phyloP scores from a whole-genome alignment of 768 basidiomycete species.

The Leccinum variicolor region DNA sequence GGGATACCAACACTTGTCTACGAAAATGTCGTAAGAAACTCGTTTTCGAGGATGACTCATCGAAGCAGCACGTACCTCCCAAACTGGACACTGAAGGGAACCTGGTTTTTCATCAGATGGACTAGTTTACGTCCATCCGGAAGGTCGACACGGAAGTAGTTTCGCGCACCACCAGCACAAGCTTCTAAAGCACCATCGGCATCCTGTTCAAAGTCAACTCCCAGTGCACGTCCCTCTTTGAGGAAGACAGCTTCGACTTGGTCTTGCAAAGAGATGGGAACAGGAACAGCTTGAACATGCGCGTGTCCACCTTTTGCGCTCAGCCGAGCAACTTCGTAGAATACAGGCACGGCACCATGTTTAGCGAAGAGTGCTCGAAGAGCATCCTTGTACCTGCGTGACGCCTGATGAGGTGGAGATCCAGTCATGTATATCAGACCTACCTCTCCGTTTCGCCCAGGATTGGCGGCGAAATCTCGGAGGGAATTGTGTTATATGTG shows the following conservation, averaged over 20 bases:
- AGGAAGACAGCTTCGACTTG: conserved; percentile 70
- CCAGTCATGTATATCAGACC: conserved; percentile 11
- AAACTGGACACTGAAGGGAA: conserved; percentile 88
- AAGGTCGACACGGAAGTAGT: conserved; percentile 90
- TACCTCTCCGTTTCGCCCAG: conserved; percentile 78
- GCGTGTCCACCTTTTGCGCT: conserved; percentile 90
- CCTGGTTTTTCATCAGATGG: conserved; percentile 74
- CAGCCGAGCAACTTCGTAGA: conserved; percentile 86
- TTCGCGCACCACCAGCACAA: conserved; percentile 47
- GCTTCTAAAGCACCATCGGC: conserved; percentile 57
- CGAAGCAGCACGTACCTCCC: conserved; percentile 59
- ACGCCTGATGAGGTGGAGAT: neutral
- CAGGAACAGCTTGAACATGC: conserved; percentile 83
- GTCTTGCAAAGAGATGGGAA: conserved; percentile 60
- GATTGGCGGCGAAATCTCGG: conserved; percentile 72
- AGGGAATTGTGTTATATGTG: conserved; percentile 78
- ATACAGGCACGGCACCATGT: conserved; percentile 63
- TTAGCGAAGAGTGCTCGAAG: conserved; percentile 70
- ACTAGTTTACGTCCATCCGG: conserved; percentile 85
- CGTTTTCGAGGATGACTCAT: neutral
- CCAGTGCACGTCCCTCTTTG: conserved; percentile 60
- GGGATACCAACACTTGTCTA: conserved; percentile 77
- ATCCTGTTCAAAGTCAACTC: conserved; percentile 75
- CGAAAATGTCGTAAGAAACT: conserved; percentile 4
- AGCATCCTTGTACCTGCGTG: conserved; percentile 70